These are phyloP conservation scores for Phyllosticta ampelicida DNA, from an alignment of 2,329 filamentous ascomycete species.

Conservation along the genomic window DNA sequence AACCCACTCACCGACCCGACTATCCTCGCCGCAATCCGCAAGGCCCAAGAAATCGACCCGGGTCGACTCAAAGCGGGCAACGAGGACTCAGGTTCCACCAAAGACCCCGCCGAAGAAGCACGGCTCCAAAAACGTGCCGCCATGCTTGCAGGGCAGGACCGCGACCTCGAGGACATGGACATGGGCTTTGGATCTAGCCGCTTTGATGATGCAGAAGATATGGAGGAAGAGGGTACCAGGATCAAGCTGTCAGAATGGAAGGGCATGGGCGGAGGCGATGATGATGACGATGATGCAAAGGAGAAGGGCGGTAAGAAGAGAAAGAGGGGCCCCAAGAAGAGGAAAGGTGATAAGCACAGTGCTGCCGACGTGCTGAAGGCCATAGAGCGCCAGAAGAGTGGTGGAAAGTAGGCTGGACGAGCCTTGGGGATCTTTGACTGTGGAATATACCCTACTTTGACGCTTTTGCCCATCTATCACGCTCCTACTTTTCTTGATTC, in stretches of 20 bases:
- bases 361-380: slow-evolving; percentile 70
- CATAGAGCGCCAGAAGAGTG: slow-evolving; percentile 51
- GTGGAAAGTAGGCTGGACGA: neutral
- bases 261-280: slow-evolving; percentile 40
- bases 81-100: slow-evolving; percentile 33
- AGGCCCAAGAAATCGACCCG: slow-evolving; percentile 61
- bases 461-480: neutral
- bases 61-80: slow-evolving; percentile 27
- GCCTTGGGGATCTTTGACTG: neutral
- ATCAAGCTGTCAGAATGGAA: slow-evolving; percentile 59
- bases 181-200: slow-evolving; percentile 86
- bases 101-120: slow-evolving; percentile 49
- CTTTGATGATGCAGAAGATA: slow-evolving; percentile 78
- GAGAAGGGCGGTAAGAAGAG: slow-evolving; percentile 51
- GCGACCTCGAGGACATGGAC: slow-evolving; percentile 85
- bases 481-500: neutral
- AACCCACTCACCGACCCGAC: slow-evolving; percentile 27
- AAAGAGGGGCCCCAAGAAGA: slow-evolving; percentile 63
- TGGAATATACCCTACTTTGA: neutral
- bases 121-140: slow-evolving; percentile 52
- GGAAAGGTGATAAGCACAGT: slow-evolving; percentile 68
- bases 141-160: slow-evolving; percentile 60
- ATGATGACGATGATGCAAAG: slow-evolving; percentile 35
- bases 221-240: slow-evolving; percentile 47
- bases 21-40: slow-evolving; percentile 68